Evolutionary conservation across 805 yeast species (phyloP).

Genomic region (Zygoascus flipseniorum): DNA sequence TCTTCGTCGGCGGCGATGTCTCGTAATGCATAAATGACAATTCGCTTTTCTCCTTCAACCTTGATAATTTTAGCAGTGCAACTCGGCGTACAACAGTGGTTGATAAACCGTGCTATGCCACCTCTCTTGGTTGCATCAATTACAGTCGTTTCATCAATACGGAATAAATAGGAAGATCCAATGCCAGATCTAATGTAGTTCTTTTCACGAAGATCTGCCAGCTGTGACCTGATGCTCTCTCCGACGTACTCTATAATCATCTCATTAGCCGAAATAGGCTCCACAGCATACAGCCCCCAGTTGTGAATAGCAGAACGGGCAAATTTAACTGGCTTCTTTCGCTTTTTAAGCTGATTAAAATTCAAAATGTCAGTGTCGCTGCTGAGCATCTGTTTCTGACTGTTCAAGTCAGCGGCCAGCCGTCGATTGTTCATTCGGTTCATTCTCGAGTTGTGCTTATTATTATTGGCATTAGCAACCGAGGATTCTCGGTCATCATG

Average conservation of each 20-base stretch:
- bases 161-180: conserved; percentile 87
- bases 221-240: conserved; percentile 85
- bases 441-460: conserved; percentile 58
- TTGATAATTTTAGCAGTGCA: conserved; percentile 95
- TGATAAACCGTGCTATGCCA: conserved; percentile 93
- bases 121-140: conserved; percentile 97
- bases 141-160: conserved; percentile 89
- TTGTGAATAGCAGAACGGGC: conserved; percentile 96
- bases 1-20: conserved; percentile 77
- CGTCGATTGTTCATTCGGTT: conserved; percentile 83
- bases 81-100: conserved; percentile 95
- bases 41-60: conserved; percentile 88
- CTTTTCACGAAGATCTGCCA: conserved; percentile 86
- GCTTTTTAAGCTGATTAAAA: conserved; percentile 76
- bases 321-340: conserved; percentile 92
- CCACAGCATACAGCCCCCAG: conserved; percentile 96
- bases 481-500: conserved; percentile 13
- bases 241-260: conserved; percentile 99
- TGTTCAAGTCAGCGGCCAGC: conserved; percentile 80
- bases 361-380: conserved; percentile 71
- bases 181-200: conserved; percentile 83
- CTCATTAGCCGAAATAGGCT: conserved; percentile 90
- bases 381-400: conserved; percentile 58
- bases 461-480: conserved; percentile 6
- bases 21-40: conserved; percentile 86